These are phyloP conservation scores for Bathelium albidoporum DNA, from an alignment of 495 filamentous ascomycete species.

Conservation along the genomic window DNA sequence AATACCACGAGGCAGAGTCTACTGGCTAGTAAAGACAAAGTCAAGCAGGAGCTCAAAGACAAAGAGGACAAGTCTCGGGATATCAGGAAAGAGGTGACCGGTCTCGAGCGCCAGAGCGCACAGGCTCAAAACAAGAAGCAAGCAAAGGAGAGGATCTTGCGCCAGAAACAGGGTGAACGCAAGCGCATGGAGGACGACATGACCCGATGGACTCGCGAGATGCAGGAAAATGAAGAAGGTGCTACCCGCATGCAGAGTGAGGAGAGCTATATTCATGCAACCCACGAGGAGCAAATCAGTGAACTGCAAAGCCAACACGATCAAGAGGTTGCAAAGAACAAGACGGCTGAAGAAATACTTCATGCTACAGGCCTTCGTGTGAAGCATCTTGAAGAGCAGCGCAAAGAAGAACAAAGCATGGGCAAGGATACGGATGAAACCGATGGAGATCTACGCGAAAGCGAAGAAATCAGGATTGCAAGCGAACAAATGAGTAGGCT, in stretches of 20 bases:
- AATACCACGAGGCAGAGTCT: constrained; percentile 49
- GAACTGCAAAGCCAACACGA: constrained; percentile 42
- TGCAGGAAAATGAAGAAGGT: constrained; percentile 40
- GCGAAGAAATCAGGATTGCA: constrained; percentile 49
- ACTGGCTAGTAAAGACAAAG: constrained; percentile 56
- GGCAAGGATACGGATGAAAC: constrained; percentile 41
- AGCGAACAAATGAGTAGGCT: constrained; percentile 38
- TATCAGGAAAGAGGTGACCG: constrained; percentile 68
- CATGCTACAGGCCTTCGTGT: constrained; percentile 50
- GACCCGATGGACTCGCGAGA: constrained; percentile 46
- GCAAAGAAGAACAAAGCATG: constrained; percentile 40
- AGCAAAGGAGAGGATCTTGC: constrained; percentile 59
- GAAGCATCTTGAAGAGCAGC: constrained; percentile 53
- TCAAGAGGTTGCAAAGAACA: constrained; percentile 44
- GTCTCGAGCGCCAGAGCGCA: constrained; percentile 70
- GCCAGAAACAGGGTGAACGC: constrained; percentile 53
- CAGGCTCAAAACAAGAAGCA: constrained; percentile 69
- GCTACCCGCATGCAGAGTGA: constrained; percentile 40
- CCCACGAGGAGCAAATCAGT: constrained; percentile 37
- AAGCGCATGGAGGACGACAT: constrained; percentile 53
- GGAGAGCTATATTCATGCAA: constrained; percentile 36
- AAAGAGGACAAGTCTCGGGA: constrained; percentile 78
- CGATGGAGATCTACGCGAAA: constrained; percentile 39
- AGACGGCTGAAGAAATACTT: constrained; percentile 51
- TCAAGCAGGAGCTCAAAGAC: constrained; percentile 65